Conservation (phyloP, 176 grass and related monocot genomes). For the Leersia perrieri region DNA sequence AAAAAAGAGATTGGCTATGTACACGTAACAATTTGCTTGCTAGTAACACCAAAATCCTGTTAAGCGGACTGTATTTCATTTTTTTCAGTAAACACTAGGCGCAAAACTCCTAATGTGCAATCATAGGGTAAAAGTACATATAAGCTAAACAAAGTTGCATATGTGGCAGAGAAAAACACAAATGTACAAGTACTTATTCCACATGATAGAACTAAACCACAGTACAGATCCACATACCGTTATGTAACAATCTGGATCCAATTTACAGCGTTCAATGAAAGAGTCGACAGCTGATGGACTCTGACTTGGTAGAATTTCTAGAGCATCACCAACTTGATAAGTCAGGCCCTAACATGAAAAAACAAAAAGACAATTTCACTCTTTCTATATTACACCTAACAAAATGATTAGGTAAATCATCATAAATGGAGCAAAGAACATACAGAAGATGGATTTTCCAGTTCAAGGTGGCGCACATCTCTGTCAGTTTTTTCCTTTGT, state of each 20-base stretch:
- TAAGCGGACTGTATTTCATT: slow-evolving; percentile 11
- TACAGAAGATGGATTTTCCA: slow-evolving; percentile 69
- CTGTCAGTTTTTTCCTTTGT: slow-evolving; percentile 56
- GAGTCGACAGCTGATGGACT: slow-evolving; percentile 62
- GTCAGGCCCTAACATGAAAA: slow-evolving; percentile 54
- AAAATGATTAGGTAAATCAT: slow-evolving; percentile 20
- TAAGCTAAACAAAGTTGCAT: slow-evolving; percentile 8
- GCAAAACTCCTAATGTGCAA: background rate
- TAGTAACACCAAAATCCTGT: background rate
- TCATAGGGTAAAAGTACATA: background rate
- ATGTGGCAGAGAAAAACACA: background rate
- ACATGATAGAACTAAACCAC: slow-evolving; percentile 21
- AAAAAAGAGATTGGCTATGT: background rate
- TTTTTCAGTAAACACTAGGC: slow-evolving; percentile 18
- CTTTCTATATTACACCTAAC: background rate
- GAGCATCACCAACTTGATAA: slow-evolving; percentile 72
- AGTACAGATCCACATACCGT: slow-evolving; percentile 55
- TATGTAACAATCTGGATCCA: slow-evolving; percentile 84
- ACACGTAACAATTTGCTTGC: slow-evolving; percentile 1
- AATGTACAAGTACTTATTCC: slow-evolving; percentile 3
- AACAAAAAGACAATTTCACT: slow-evolving; percentile 11
- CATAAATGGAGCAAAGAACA: slow-evolving; percentile 26
- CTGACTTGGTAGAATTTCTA: slow-evolving; percentile 84
- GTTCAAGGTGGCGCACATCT: slow-evolving; percentile 85
- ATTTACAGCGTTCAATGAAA: slow-evolving; percentile 84